These are phyloP conservation scores for Beauveria sp. DNA, from an alignment of 2,329 filamentous ascomycete genomes.

Conservation along the genomic window DNA sequence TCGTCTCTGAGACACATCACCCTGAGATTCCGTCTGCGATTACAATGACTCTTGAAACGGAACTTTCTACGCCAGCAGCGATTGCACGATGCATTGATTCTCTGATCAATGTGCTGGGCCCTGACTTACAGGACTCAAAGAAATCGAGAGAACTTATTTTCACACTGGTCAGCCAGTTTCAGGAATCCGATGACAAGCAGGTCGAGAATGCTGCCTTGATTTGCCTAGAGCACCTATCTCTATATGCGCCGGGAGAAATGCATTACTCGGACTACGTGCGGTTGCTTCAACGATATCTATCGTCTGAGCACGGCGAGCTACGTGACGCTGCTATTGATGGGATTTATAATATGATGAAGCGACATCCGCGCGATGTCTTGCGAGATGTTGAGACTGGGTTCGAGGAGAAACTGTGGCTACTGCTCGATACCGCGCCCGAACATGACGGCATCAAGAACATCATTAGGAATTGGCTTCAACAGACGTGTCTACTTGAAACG, in stretches of 20 bases:
- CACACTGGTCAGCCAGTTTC: constrained; percentile 76
- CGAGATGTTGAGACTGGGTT: constrained; percentile 67
- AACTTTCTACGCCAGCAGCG: constrained; percentile 72
- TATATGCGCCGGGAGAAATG: constrained; percentile 86
- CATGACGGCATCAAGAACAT: constrained; percentile 81
- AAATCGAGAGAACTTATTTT: constrained; percentile 91
- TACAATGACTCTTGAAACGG: constrained; percentile 85
- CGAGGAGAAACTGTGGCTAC: constrained; percentile 87
- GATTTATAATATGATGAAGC: constrained; percentile 90
- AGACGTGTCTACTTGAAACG: constrained; percentile 76
- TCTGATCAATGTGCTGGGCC: constrained; percentile 92
- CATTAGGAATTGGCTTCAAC: constrained; percentile 85
- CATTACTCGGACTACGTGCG: constrained; percentile 79
- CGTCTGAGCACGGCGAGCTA: constrained; percentile 60
- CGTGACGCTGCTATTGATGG: constrained; percentile 79
- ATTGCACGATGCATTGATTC: constrained; percentile 87
- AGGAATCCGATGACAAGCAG: constrained; percentile 61
- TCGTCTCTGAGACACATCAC: constrained; percentile 86
- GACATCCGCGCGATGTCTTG: constrained; percentile 77
- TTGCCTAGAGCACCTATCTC: constrained; percentile 82
- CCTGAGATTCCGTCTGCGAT: constrained; percentile 70
- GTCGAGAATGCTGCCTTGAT: constrained; percentile 70
- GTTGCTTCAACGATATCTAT: constrained; percentile 69
- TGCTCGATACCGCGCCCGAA: constrained; percentile 67
- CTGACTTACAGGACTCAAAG: constrained; percentile 84